Evolutionary conservation across 345 rosid genomes (phyloP).

Genomic region (Nephelium lappaceum): DNA sequence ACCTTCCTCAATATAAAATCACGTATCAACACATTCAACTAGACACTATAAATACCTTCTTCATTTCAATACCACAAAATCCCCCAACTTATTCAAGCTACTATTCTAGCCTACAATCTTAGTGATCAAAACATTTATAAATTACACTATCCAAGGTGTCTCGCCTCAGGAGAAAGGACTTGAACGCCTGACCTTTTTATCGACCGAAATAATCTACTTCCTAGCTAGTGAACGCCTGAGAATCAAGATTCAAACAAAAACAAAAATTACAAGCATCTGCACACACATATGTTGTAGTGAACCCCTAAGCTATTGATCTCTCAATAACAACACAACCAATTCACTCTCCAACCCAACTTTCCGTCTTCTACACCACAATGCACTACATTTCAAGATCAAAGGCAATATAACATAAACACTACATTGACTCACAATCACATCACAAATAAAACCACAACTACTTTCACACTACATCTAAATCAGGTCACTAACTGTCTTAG

Average conservation of each 20-base stretch:
- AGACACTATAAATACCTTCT: background rate
- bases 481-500: background rate
- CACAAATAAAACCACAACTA: background rate
- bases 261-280: background rate
- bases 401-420: background rate
- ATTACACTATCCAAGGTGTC: background rate
- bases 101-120: background rate
- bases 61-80: background rate
- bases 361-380: background rate
- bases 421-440: background rate
- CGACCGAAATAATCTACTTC: background rate
- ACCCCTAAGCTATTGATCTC: background rate
- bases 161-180: background rate
- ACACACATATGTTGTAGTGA: background rate
- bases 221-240: background rate
- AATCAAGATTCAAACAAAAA: background rate
- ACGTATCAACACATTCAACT: background rate
- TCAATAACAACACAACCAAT: background rate
- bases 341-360: background rate
- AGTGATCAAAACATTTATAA: background rate
- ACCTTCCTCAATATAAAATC: background rate
- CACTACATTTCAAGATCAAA: background rate
- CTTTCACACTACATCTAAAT: background rate
- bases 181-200: background rate
- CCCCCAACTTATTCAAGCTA: background rate